Evolutionary conservation across 2,329 filamentous ascomycete genomes (phyloP).

Genomic region (Phaeoacremonium minimum): DNA sequence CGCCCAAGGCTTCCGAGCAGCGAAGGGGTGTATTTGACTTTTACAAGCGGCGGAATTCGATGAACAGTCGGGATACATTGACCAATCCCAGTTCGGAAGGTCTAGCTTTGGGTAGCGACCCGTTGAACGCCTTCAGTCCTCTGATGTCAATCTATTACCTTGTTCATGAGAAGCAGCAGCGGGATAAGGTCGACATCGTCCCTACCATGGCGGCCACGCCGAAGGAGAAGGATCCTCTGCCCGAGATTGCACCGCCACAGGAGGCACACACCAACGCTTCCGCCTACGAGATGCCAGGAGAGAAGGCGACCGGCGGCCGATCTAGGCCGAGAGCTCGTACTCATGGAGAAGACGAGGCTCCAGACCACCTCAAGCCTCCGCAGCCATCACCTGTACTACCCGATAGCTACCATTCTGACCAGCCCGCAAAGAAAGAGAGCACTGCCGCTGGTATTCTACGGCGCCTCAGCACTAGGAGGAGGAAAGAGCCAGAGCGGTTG

Average conservation of each 20-base stretch:
- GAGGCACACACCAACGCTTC: constrained; percentile 85
- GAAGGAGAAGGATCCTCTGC: constrained; percentile 47
- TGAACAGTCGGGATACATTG: constrained; percentile 82
- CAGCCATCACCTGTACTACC: constrained; percentile 45
- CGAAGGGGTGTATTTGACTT: constrained; percentile 87
- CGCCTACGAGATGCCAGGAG: constrained; percentile 83
- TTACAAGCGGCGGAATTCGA: constrained; percentile 90
- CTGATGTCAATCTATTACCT: constrained; percentile 93
- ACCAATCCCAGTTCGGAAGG: constrained; percentile 80
- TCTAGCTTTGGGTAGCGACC: constrained; percentile 76
- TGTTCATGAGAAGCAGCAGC: constrained; percentile 89
- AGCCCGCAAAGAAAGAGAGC: constrained; percentile 75
- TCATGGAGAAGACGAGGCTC: constrained; percentile 88
- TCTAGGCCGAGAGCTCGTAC: constrained; percentile 83
- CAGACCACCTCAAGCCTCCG: constrained; percentile 66
- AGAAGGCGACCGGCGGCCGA: constrained; percentile 79
- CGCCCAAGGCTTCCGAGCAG: constrained; percentile 68
- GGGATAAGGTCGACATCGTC: constrained; percentile 53
- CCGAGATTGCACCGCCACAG: constrained; percentile 75
- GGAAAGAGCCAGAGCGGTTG: constrained; percentile 61
- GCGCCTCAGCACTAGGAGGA: constrained; percentile 83
- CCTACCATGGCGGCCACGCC: constrained; percentile 29
- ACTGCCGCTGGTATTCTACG: constrained; percentile 79
- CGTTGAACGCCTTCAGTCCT: constrained; percentile 88
- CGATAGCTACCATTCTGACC: constrained; percentile 55